These are phyloP conservation scores for Stevia rebaudiana DNA, from an alignment of 140 eudicot species.

Conservation along the genomic window DNA sequence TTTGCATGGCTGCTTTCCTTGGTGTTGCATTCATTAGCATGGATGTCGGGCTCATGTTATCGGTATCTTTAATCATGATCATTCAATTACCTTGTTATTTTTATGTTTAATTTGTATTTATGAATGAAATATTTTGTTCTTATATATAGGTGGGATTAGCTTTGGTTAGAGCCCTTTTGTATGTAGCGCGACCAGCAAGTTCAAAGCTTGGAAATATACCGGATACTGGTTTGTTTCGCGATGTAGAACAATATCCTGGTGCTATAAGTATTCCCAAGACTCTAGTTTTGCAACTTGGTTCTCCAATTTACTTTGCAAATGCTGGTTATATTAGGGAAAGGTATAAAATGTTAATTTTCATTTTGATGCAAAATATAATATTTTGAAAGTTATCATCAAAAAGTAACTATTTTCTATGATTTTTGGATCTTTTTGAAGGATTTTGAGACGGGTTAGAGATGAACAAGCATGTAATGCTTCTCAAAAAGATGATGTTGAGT, in stretches of 20 bases:
- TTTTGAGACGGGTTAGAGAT: constrained; percentile 61
- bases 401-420: not conserved
- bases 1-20: constrained; percentile 74
- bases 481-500: constrained; percentile 38
- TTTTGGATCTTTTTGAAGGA: constrained; percentile 29
- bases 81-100: not conserved
- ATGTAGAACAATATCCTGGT: constrained; percentile 72
- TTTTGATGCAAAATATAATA: not conserved
- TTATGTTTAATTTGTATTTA: not conserved
- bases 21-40: constrained; percentile 84
- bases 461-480: constrained; percentile 31
- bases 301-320: constrained; percentile 81
- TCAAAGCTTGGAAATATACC: constrained; percentile 70
- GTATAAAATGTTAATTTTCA: constrained; percentile 23
- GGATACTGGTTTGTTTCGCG: constrained; percentile 54
- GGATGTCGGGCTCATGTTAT: constrained; percentile 78
- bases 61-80: constrained; percentile 34
- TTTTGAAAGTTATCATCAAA: not conserved
- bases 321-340: constrained; percentile 65
- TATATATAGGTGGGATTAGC: constrained; percentile 58
- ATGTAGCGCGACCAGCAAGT: constrained; percentile 71
- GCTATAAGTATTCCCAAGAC: constrained; percentile 48
- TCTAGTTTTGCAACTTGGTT: constrained; percentile 66
- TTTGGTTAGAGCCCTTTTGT: constrained; percentile 57
- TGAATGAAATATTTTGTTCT: not conserved